Conservation (phyloP, 108 stramenopile genomes). For the Cyclostephanos tholiformis region DNA sequence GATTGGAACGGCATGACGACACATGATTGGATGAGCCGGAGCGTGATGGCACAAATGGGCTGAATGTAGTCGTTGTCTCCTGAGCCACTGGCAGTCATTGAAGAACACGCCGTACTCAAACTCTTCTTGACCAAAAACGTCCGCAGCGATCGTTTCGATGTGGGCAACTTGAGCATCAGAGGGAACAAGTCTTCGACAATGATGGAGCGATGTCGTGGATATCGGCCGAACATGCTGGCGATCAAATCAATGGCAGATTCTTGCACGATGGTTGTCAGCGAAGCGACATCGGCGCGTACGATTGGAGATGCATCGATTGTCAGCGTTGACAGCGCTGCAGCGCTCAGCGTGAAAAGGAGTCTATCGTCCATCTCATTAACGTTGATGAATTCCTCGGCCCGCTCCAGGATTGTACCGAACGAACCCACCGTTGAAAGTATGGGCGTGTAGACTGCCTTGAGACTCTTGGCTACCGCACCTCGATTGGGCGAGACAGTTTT, state of each 20-base stretch:
- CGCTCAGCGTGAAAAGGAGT: conserved; percentile 67
- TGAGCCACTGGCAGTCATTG: background rate
- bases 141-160: conserved; percentile 75
- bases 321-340: conserved; percentile 61
- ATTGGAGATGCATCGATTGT: conserved; percentile 62
- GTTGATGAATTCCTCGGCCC: conserved; percentile 62
- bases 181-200: conserved; percentile 93
- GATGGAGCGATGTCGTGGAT: conserved; percentile 77
- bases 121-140: conserved; percentile 69
- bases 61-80: conserved; percentile 69
- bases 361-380: conserved; percentile 78
- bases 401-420: conserved; percentile 66
- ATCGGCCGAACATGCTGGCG: conserved; percentile 72
- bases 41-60: conserved; percentile 73
- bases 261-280: conserved; percentile 55
- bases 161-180: conserved; percentile 84
- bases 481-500: conserved; percentile 27
- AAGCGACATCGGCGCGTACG: conserved; percentile 27
- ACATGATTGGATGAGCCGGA: conserved; percentile 83
- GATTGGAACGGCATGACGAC: conserved; percentile 56
- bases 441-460: conserved; percentile 70
- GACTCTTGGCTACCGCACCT: conserved; percentile 44
- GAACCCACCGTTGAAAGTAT: conserved; percentile 59
- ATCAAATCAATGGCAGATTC: conserved; percentile 65
- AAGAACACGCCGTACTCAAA: conserved; percentile 1